phyloP scores from a whole-genome alignment of 768 basidiomycete genomes.

The Boletus tomentosulus region DNA sequence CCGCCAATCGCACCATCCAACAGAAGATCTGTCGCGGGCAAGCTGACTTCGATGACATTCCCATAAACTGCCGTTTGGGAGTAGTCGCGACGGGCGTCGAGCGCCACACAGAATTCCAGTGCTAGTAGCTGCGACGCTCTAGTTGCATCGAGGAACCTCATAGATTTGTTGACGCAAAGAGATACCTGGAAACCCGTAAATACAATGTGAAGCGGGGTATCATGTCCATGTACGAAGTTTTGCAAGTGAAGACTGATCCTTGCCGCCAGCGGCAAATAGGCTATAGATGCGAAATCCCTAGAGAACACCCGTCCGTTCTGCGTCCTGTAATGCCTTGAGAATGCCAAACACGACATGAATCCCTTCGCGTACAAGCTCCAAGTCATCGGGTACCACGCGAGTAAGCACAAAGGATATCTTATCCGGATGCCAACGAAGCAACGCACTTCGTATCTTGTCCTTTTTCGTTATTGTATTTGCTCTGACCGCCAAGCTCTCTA shows the following conservation, averaged over 20 bases:
- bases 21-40: no score
- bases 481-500: slow-evolving; percentile 42
- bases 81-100: no score
- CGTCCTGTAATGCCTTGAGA: slow-evolving; percentile 33
- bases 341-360: slow-evolving; percentile 40
- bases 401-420: slow-evolving; percentile 47
- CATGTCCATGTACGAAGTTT: background rate
- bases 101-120: no score
- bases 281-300: background rate
- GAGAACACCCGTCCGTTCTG: slow-evolving; percentile 22
- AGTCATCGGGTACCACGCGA: slow-evolving; percentile 42
- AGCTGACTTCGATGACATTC: no score
- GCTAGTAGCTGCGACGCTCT: no score
- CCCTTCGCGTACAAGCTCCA: slow-evolving; percentile 42
- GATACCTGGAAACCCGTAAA: background rate
- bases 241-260: background rate
- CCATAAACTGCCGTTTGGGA: no score
- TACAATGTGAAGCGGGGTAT: background rate
- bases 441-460: slow-evolving; percentile 53
- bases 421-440: slow-evolving; percentile 70
- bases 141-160: no score
- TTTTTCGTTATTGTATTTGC: slow-evolving; percentile 40
- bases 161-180: no score
- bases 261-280: slow-evolving; percentile 8
- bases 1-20: no score